Percentiles rank a stretch among this genome's conserved stretches.
Evolutionary conservation across 2,329 filamentous ascomycete genomes (phyloP).

Genomic region (Sclerotinia borealis): DNA sequence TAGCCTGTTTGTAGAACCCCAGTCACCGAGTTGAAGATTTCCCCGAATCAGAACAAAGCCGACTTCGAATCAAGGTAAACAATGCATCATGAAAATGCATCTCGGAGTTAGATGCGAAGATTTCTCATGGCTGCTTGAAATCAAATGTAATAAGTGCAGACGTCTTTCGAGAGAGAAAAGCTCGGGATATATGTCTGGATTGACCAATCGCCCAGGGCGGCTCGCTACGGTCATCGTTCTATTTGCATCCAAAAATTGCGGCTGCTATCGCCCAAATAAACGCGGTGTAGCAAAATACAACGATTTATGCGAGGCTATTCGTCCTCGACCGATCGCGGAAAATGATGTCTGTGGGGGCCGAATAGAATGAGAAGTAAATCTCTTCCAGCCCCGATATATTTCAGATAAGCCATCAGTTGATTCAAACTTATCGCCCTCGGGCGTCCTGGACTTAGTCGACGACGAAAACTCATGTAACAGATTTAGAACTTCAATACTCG

Average conservation of each 20-base stretch:
- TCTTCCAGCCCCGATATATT: background rate
- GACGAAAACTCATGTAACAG: background rate
- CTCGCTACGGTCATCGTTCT: background rate
- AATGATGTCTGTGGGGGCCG: background rate
- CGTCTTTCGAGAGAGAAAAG: background rate
- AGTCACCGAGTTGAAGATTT: background rate
- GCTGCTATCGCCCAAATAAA: background rate
- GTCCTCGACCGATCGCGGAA: background rate
- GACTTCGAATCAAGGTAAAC: background rate
- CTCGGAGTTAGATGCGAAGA: background rate
- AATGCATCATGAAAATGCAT: background rate
- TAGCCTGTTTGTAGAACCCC: background rate
- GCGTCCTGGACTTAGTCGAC: background rate
- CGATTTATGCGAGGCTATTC: background rate
- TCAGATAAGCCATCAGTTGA: background rate
- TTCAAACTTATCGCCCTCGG: background rate
- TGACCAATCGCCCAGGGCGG: background rate
- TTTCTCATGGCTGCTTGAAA: background rate
- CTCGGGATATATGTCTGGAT: background rate
- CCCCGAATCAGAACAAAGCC: background rate
- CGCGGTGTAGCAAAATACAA: background rate
- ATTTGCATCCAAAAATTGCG: background rate
- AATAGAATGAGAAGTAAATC: background rate
- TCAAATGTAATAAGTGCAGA: background rate
- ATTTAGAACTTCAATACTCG: background rate